These are phyloP conservation scores for Fomes fomentarius DNA, from an alignment of 1,284 basidiomycete species.

Conservation along the genomic window DNA sequence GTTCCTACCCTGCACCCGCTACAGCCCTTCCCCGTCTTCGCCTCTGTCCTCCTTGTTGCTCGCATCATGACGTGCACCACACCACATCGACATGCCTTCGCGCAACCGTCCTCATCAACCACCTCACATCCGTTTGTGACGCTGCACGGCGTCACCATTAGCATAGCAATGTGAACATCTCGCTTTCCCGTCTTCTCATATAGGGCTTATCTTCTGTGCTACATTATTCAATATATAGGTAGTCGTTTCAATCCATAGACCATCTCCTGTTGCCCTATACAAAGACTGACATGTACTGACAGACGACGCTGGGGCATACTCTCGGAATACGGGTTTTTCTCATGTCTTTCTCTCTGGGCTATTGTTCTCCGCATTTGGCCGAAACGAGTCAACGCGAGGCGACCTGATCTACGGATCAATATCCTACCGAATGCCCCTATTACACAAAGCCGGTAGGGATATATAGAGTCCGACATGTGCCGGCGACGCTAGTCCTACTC, in stretches of 20 bases:
- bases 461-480: no score
- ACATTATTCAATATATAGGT: conserved; percentile 19
- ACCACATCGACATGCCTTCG: no score
- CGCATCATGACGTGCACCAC: not conserved
- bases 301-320: not conserved
- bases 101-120: not conserved
- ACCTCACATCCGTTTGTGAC: conserved; percentile 6
- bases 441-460: no score
- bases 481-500: no score
- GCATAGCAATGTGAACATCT: conserved; percentile 16
- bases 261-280: conserved; percentile 12
- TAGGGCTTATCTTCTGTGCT: conserved; percentile 20
- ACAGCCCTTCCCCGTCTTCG: not conserved
- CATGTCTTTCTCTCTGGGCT: no score
- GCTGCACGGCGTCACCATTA: conserved; percentile 10
- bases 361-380: no score
- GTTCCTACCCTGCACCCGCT: not conserved
- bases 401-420: no score
- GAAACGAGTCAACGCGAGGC: no score
- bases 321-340: no score
- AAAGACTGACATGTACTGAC: not conserved
- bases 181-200: conserved; percentile 9
- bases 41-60: not conserved
- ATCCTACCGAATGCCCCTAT: no score
- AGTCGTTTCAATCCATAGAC: conserved; percentile 21